Evolutionary conservation across 768 basidiomycete genomes (phyloP), one percentile per base, ranked within the genome.

Genomic region (Psilocybe tampanensis): DNA sequence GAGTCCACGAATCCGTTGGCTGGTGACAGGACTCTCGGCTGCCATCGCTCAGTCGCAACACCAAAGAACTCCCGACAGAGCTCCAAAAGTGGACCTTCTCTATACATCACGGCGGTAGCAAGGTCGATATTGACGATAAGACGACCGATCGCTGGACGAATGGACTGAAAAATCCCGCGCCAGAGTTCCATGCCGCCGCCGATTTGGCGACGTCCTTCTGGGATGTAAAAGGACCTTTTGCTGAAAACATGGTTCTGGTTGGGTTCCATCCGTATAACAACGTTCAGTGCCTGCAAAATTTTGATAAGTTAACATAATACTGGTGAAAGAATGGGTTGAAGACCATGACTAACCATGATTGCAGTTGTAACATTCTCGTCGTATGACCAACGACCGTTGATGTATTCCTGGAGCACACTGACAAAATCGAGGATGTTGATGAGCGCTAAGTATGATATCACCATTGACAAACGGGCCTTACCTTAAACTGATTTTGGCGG

Each of bases 91-190:
- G 76, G 66, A 0, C 92, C 91, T 0, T 80, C 71, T 62, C 82
- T 83, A 66, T 86, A 92, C 86, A 93, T 89, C 23, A 85, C 80
- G 0, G 86, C 90, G 0, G 90, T 89, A 0, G 86, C 84, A 45
- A 91, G 89, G 59, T 93, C 91, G 60, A 93, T 79, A 56, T 92
- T 93, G 61, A 92, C 75, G 23, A 91, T 68, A 63, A 93, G 80
- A 0, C 74, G 73, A 0, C 84, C 84, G 17, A 85, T 77, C 0
- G 81, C 82, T 3, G 90, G 90, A 19, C 91, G 79, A 12, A 91
- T 80, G 0, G 87, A 89, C 66, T 92, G 91, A 71, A 93, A 92
- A 54, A 89, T 91, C 0, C 91, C 91, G 2, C 90, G 79, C 89
- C 89, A 90, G 0, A 91, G 76, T 13, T 84, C 79, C 2, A 93